Conservation (phyloP, 2,329 filamentous ascomycete species). For the Trichophaea hybrida region DNA sequence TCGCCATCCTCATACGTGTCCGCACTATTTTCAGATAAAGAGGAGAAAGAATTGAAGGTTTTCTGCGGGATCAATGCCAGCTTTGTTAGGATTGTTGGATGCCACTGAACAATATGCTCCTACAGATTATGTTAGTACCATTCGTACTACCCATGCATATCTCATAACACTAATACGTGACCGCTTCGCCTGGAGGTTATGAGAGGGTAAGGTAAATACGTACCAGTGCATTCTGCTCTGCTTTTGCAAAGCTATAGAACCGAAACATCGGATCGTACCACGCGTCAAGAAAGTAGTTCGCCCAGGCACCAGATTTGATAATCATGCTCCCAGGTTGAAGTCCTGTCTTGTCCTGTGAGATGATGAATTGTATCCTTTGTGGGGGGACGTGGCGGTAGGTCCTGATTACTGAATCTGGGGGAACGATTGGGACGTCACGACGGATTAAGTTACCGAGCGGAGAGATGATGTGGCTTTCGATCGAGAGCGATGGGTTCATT, state of each 20-base stretch:
- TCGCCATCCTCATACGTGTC: slow-evolving; percentile 68
- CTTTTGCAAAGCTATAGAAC: slow-evolving; percentile 91
- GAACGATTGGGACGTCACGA: slow-evolving; percentile 71
- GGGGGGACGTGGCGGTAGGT: slow-evolving; percentile 73
- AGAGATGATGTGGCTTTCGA: slow-evolving; percentile 58
- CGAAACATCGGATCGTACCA: slow-evolving; percentile 95
- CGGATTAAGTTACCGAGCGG: slow-evolving; percentile 68
- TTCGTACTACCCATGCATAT: neutral
- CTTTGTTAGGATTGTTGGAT: slow-evolving; percentile 84
- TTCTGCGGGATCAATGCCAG: slow-evolving; percentile 80
- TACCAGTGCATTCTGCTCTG: slow-evolving; percentile 78
- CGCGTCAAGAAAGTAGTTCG: slow-evolving; percentile 78
- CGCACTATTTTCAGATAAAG: slow-evolving; percentile 32
- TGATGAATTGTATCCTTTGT: slow-evolving; percentile 62
- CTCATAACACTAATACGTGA: no score
- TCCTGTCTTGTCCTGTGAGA: slow-evolving; percentile 74
- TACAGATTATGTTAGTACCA: slow-evolving; percentile 30
- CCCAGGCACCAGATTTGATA: slow-evolving; percentile 73
- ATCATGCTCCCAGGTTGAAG: slow-evolving; percentile 65
- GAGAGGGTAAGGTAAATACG: neutral
- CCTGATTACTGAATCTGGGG: slow-evolving; percentile 91
- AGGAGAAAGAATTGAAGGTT: slow-evolving; percentile 59
- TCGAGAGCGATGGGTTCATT: slow-evolving; percentile 59
- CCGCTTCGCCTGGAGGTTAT: no score
- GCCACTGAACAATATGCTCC: slow-evolving; percentile 91